These are phyloP conservation scores for Pestalotiopsis sp. DNA, from an alignment of 2,329 filamentous ascomycete genomes.

Conservation along the genomic window DNA sequence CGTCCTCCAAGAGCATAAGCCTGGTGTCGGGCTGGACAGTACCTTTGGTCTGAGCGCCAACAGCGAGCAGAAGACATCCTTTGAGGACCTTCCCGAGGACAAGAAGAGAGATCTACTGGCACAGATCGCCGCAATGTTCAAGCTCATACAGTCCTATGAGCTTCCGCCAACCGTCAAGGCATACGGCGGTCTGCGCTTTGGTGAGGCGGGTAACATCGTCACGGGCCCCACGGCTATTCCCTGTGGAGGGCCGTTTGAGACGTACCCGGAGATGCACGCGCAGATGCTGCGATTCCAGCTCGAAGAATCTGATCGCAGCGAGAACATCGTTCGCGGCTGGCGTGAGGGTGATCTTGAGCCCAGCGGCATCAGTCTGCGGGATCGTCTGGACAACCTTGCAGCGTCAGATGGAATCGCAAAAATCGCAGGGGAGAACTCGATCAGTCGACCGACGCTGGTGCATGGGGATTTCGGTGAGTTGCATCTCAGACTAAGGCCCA, in stretches of 20 bases:
- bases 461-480: slow-evolving; percentile 7
- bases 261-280: neutral
- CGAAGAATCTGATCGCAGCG: neutral
- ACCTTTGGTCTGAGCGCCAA: neutral
- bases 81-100: neutral
- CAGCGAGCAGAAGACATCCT: neutral
- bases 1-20: neutral
- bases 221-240: neutral
- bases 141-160: neutral
- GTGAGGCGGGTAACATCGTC: neutral
- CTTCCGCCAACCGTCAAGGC: neutral
- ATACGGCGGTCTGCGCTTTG: slow-evolving; percentile 1
- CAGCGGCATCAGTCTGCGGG: neutral
- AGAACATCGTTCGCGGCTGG: neutral
- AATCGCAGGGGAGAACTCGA: neutral
- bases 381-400: neutral
- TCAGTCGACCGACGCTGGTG: neutral
- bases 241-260: neutral
- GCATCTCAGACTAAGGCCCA: neutral
- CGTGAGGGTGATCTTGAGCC: neutral
- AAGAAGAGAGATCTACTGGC: neutral
- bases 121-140: neutral
- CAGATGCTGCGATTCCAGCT: neutral
- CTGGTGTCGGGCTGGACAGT: neutral
- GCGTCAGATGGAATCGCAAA: neutral